These are phyloP conservation scores for Echria macrotheca DNA, from an alignment of 495 filamentous ascomycete species.

Conservation along the genomic window DNA sequence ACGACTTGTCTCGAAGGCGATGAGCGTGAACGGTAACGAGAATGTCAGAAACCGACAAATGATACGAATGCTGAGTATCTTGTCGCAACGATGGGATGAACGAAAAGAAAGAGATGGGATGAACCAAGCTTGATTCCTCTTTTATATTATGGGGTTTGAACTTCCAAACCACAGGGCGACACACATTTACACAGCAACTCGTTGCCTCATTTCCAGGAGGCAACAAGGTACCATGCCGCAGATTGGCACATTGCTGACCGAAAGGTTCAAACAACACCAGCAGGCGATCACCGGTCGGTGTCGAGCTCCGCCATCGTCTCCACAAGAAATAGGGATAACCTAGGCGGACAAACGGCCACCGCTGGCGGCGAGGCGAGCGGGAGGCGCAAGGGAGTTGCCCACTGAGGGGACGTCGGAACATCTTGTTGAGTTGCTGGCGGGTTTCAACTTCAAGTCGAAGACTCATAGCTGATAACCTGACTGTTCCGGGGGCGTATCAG, in stretches of 20 bases:
- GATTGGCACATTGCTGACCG: not conserved
- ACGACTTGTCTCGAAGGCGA: no score
- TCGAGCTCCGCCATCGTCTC: conserved; percentile 13
- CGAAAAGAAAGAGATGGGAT: not conserved
- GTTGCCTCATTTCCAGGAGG: not conserved
- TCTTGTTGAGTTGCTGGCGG: not conserved
- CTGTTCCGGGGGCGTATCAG: not conserved
- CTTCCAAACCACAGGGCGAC: not conserved
- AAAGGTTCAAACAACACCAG: not conserved
- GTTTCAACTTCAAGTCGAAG: not conserved
- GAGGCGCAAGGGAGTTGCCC: not conserved
- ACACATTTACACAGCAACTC: no score
- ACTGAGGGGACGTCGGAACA: not conserved
- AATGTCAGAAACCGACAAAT: no score
- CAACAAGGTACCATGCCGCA: no score
- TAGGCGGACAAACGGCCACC: conserved; percentile 5
- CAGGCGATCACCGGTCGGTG: conserved; percentile 5
- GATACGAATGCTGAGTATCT: no score
- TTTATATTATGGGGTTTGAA: no score
- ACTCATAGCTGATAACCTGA: conserved; percentile 1
- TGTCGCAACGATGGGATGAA: not conserved
- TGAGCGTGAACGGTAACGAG: no score
- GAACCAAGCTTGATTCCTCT: no score
- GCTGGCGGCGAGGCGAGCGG: conserved; percentile 9
- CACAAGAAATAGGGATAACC: conserved; percentile 2